Conservation (phyloP, 768 basidiomycete genomes). For the Pisolithus sp. region DNA sequence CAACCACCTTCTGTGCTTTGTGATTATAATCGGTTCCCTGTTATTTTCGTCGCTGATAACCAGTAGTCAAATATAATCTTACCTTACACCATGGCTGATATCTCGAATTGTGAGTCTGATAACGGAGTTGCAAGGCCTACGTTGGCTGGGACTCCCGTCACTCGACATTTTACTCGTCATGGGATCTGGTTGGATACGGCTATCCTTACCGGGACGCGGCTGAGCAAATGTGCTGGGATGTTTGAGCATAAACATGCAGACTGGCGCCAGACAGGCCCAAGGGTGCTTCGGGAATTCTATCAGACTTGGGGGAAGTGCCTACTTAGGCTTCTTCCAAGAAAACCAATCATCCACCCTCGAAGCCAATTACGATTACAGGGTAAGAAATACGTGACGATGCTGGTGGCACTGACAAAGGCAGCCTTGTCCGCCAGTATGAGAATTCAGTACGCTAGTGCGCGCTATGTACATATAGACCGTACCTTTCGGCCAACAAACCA, state of each 20-base stretch:
- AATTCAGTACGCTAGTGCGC: no score
- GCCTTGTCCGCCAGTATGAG: no score
- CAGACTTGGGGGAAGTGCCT: slow-evolving; percentile 15
- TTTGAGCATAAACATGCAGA: no score
- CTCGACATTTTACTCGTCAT: slow-evolving; percentile 44
- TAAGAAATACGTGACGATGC: slow-evolving; percentile 19
- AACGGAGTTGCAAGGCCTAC: slow-evolving; percentile 91
- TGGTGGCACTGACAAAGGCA: slow-evolving; percentile 1
- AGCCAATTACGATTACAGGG: slow-evolving; percentile 40
- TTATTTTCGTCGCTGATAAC: slow-evolving; percentile 11
- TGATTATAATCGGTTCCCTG: slow-evolving; percentile 52
- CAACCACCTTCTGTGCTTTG: slow-evolving; percentile 44
- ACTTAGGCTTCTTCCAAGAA: no score
- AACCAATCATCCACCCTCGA: slow-evolving; percentile 8
- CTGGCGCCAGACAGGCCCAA: no score
- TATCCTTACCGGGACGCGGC: slow-evolving; percentile 82
- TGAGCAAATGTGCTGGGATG: slow-evolving; percentile 59
- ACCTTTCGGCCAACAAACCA: no score
- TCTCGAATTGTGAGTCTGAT: slow-evolving; percentile 77
- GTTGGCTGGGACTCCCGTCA: slow-evolving; percentile 91
- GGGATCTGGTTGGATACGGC: slow-evolving; percentile 62
- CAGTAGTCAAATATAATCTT: slow-evolving; percentile 16
- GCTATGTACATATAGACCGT: no score
- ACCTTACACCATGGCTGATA: slow-evolving; percentile 20
- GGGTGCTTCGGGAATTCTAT: slow-evolving; percentile 62